Evolutionary conservation across 352 stramenopile species (phyloP).

Genomic region (Globisporangium viniferum): DNA sequence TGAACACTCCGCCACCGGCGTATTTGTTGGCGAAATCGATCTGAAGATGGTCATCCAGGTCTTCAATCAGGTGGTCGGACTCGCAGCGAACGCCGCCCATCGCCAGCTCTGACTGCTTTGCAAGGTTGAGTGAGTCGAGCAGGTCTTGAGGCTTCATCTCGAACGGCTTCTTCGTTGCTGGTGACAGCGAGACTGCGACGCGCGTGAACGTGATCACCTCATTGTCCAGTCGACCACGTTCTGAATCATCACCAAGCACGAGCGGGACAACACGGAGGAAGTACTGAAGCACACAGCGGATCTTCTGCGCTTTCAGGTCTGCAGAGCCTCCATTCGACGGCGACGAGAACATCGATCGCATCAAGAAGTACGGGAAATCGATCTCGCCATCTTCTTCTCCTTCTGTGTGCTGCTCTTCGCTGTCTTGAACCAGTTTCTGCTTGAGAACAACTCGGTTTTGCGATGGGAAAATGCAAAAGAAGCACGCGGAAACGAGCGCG

Average conservation of each 20-base stretch:
- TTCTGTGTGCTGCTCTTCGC: background rate
- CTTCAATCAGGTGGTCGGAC: constrained; percentile 57
- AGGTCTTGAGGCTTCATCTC: constrained; percentile 21
- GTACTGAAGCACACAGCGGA: constrained; percentile 70
- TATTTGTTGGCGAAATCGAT: constrained; percentile 86
- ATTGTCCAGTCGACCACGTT: constrained; percentile 9
- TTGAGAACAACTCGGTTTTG: constrained; percentile 25
- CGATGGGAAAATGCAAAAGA: constrained; percentile 61
- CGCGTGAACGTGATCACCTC: constrained; percentile 65
- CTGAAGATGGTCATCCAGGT: constrained; percentile 57
- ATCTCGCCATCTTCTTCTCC: constrained; percentile 13
- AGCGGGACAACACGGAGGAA: constrained; percentile 55
- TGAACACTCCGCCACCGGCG: constrained; percentile 70
- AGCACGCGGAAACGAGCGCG: constrained; percentile 48
- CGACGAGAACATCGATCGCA: constrained; percentile 37
- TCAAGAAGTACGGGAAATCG: constrained; percentile 55
- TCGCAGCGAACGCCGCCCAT: constrained; percentile 30
- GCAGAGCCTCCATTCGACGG: constrained; percentile 20
- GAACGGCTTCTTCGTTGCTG: background rate
- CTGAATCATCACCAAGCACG: constrained; percentile 7
- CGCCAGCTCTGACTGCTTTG: background rate
- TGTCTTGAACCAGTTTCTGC: constrained; percentile 7
- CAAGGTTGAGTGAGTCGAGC: constrained; percentile 7
- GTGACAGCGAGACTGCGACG: constrained; percentile 28
- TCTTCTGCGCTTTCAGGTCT: constrained; percentile 58